Percentiles rank a stretch among this genome's conserved stretches.
Evolutionary conservation across 305 asterid species (phyloP).

Genomic region (Fraxinus dipetala): DNA sequence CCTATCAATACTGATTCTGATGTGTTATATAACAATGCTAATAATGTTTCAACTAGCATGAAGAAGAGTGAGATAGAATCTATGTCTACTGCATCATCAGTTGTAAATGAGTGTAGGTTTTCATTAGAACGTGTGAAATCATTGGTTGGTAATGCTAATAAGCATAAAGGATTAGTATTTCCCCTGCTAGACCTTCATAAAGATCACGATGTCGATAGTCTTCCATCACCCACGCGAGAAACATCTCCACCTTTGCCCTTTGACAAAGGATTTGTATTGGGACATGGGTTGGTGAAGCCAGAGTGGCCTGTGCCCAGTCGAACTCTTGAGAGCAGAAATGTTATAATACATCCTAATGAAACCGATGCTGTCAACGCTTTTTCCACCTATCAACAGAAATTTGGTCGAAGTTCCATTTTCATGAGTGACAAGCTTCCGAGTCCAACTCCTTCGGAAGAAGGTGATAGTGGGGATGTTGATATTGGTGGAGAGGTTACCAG

Average conservation of each 20-base stretch:
- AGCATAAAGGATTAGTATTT: conserved; percentile 53
- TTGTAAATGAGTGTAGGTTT: conserved; percentile 27
- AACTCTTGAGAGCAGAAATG: conserved; percentile 40
- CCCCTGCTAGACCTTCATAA: conserved; percentile 91
- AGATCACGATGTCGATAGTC: conserved; percentile 92
- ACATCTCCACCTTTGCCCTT: conserved; percentile 51
- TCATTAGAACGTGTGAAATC: conserved; percentile 32
- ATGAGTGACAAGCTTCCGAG: conserved; percentile 75
- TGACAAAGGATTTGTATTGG: conserved; percentile 41
- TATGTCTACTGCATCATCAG: conserved; percentile 34
- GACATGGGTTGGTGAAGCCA: conserved; percentile 54
- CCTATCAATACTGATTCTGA: conserved; percentile 27
- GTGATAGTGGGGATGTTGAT: conserved; percentile 61
- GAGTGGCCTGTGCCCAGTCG: conserved; percentile 73
- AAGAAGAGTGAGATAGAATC: conserved; percentile 35
- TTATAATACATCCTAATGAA: conserved; percentile 70
- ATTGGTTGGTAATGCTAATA: conserved; percentile 41
- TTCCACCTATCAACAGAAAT: conserved; percentile 93
- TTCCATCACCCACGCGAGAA: conserved; percentile 91
- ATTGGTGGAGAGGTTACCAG: conserved; percentile 68
- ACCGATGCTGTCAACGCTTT: conserved; percentile 90
- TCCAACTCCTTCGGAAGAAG: conserved; percentile 95
- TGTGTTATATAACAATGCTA: conserved; percentile 30
- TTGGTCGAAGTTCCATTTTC: conserved; percentile 58
- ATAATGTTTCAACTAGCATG: conserved; percentile 25